phyloP scores from a whole-genome alignment of 2,329 filamentous ascomycete species.

The Teratosphaeria epicoccoides region DNA sequence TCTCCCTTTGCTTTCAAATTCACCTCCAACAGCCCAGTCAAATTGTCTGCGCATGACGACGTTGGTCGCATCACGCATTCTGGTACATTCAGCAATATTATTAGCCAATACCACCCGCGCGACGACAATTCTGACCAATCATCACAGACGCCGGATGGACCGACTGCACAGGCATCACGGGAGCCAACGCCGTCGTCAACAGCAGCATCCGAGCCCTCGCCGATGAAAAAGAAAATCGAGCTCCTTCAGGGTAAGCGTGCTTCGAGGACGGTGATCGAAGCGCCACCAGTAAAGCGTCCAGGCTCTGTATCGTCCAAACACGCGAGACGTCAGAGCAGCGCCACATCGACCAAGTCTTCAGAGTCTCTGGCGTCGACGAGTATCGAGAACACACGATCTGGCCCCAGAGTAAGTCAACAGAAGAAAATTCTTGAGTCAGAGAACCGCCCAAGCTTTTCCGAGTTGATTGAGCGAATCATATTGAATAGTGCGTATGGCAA shows the following conservation, averaged over 20 bases:
- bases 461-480: not conserved
- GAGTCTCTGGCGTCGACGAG: not conserved
- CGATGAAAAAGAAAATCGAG: not conserved
- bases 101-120: not conserved
- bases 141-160: constrained; percentile 1
- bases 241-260: not conserved
- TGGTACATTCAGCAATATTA: not conserved
- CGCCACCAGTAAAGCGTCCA: not conserved
- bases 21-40: not conserved
- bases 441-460: not conserved
- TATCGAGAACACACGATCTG: not conserved
- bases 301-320: not conserved
- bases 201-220: not conserved
- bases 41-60: not conserved
- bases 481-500: not conserved
- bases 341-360: not conserved
- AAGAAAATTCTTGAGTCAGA: not conserved
- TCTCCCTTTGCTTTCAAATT: not conserved
- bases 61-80: not conserved
- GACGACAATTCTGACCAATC: constrained; percentile 3
- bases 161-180: not conserved
- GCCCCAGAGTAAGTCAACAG: not conserved
- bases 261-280: not conserved
- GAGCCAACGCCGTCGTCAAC: not conserved
- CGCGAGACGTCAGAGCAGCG: not conserved